Evolutionary conservation across 1,284 basidiomycete species (phyloP), one percentile per base, ranked within the genome.

Genomic region (Trichosporon faecale): DNA sequence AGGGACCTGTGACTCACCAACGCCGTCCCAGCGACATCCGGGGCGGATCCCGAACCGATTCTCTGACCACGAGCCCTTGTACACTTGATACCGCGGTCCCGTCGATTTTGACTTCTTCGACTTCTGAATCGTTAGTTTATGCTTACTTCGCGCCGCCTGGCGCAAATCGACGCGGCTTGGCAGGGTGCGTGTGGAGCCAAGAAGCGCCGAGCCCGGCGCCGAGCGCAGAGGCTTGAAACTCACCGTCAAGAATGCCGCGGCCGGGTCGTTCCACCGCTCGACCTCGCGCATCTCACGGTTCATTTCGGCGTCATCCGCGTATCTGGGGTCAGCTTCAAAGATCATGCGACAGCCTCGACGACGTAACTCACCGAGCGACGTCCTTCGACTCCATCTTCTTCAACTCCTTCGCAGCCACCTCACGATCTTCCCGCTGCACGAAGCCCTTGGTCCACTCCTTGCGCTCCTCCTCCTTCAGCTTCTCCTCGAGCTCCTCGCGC

Each of bases 371-470:
- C 85, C 95, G 85, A 5, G 93, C 91, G 74, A 97, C 91, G 29
- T 88, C 88, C 73, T 85, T 86, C 25, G 83, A 85, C 65, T 85
- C 87, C 82, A 91, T 89, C 76, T 88, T 89, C 82, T 91, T 89
- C 77, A 91, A 79, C 75, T 93, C 89, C 69, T 83, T 78, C 75
- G 83, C 87, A 77, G 85, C 84, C 78, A 88, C 88, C 81, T 93
- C 91, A 60, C 86, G 85, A 70, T 94, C 91, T 35, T 92, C 90
- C 68, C 90, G 86, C 85, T 99, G 95, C 27, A 93, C 90, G 37
- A 97, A 79, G 27, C 97, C 97, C 83, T 95, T 98, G 0, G 92
- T 93, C 97, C 97, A 99, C 79, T 95, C 92, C 90, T 95, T 92
- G 85, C 94, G 94, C 81, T 90, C 87, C 67, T 90, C 91, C 78